Conservation (phyloP, 495 filamentous ascomycete genomes). For the Aspergillus incahuasiensis region DNA sequence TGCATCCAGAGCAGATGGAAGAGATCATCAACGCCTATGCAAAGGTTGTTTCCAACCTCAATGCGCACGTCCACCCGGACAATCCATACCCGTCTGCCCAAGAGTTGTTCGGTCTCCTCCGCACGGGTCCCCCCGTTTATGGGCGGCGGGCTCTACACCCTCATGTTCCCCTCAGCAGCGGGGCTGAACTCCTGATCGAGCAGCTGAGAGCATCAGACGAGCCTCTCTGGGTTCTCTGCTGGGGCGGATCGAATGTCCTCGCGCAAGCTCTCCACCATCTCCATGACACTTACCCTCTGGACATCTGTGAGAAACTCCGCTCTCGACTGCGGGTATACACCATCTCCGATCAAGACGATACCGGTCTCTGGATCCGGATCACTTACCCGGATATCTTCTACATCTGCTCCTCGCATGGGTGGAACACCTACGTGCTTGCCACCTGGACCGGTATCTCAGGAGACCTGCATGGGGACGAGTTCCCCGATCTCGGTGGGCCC, state of each 20-base stretch:
- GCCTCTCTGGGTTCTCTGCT: conserved; percentile 38
- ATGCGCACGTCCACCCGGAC: conserved; percentile 32
- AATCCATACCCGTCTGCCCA: conserved; percentile 21
- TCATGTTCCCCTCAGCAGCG: conserved; percentile 22
- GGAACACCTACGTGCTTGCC: conserved; percentile 37
- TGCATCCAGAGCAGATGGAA: conserved; percentile 32
- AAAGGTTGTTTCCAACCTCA: conserved; percentile 35
- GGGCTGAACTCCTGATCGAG: conserved; percentile 29
- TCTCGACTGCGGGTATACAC: conserved; percentile 15
- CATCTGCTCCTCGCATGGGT: conserved; percentile 40
- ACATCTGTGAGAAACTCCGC: too few relatives aligned
- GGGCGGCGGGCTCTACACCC: conserved; percentile 1
- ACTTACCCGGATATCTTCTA: conserved; percentile 42
- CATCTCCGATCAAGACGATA: conserved; percentile 45
- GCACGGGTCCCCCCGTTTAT: too few relatives aligned
- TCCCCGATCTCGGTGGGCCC: conserved; percentile 35
- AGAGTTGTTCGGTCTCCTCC: too few relatives aligned
- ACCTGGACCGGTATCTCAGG: conserved; percentile 43
- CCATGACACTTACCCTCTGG: too few relatives aligned
- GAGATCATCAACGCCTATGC: conserved; percentile 37
- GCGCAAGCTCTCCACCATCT: conserved; percentile 34
- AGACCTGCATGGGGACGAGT: conserved; percentile 28
- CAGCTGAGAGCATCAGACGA: not conserved
- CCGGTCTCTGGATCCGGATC: conserved; percentile 38
- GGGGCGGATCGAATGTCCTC: conserved; percentile 45